Evolutionary conservation across 495 filamentous ascomycete species (phyloP), one percentile per base, ranked within the genome.

Genomic region (Poronia punctata): DNA sequence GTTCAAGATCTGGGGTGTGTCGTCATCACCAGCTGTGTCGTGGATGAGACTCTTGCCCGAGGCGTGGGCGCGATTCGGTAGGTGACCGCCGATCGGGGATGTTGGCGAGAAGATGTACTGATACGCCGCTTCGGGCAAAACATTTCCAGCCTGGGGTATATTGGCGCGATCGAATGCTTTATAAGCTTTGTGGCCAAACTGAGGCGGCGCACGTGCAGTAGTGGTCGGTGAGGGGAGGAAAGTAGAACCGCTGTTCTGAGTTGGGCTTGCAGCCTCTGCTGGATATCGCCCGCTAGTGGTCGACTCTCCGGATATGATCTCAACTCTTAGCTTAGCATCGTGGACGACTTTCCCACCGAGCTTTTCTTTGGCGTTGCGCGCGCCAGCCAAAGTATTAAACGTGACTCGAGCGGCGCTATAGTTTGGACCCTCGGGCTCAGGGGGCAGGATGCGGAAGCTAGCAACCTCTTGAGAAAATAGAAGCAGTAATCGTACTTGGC

Each of bases 21-120:
- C 88, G 49, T 94, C 88, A 41, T 83, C 75, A 35, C 87, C 86
- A 7, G 76, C 71, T 9, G 73, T 62, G 53, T 93, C 86, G 51
- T 84, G 87, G 49, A 95, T 95, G 38, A 93, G 74, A 2, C 81
- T 78, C 61, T 90, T 95, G 39, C 88, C 84, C 11, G 80, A 79
- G 33, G 84, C 71, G 36, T 85, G 79, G 14, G 77, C 76, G 18
- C 78, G 73, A 39, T 86, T 82, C 30, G 71, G 67, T 7, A 87
- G 69, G 33, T 84, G 78, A 51, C 84, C 87, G 26, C 78, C 82
- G 43, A 92, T 82, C 7, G 86, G 84, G 16, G 86, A 93, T 52
- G 88, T 83, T 2, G 86, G 84, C 12, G 82, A 86, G 64, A 93
- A 95, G 26, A 92, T 60, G 47, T 66, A 84, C 40, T 85, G 79